These are phyloP conservation scores for Acanthamoeba lenticulata DNA, from an alignment of 208 protist species.

Conservation along the genomic window DNA sequence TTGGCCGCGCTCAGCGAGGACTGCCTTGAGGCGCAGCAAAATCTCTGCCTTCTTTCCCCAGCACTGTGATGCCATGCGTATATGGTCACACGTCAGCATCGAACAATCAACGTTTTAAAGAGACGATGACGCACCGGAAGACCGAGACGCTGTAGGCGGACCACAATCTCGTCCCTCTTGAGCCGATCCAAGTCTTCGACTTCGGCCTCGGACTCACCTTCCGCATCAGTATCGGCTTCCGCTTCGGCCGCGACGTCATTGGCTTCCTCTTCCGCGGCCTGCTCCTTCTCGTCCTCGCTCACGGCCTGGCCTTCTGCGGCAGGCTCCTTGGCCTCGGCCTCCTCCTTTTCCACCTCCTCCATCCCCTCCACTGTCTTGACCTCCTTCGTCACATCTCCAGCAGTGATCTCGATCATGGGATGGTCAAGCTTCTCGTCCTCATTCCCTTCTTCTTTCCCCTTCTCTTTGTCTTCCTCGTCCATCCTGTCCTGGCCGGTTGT, in stretches of 20 bases:
- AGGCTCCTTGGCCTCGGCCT: too few relatives aligned
- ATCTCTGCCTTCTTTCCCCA: slow-evolving; percentile 3
- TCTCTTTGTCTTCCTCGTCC: not conserved
- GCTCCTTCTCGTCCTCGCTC: not conserved
- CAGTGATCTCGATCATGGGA: too few relatives aligned
- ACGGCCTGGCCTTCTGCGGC: too few relatives aligned
- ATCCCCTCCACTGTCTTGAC: too few relatives aligned
- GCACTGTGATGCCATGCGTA: not conserved
- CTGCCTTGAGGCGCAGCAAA: not conserved
- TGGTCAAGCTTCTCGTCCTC: not conserved
- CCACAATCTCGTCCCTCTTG: slow-evolving; percentile 35
- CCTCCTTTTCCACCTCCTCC: too few relatives aligned
- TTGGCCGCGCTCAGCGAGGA: not conserved
- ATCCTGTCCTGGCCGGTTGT: not conserved
- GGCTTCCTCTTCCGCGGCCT: not conserved
- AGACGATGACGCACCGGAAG: not conserved
- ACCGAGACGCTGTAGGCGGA: not conserved
- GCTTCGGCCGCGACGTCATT: too few relatives aligned
- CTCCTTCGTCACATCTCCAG: too few relatives aligned
- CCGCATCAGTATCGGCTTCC: too few relatives aligned
- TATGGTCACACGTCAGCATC: not conserved
- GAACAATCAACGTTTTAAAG: not conserved
- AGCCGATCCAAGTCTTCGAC: not conserved
- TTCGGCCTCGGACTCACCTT: not conserved
- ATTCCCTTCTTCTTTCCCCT: not conserved